Evolutionary conservation across 441 rosid species (phyloP), one percentile per base, ranked within the genome.

Genomic region (Dalechampia spathulata): DNA sequence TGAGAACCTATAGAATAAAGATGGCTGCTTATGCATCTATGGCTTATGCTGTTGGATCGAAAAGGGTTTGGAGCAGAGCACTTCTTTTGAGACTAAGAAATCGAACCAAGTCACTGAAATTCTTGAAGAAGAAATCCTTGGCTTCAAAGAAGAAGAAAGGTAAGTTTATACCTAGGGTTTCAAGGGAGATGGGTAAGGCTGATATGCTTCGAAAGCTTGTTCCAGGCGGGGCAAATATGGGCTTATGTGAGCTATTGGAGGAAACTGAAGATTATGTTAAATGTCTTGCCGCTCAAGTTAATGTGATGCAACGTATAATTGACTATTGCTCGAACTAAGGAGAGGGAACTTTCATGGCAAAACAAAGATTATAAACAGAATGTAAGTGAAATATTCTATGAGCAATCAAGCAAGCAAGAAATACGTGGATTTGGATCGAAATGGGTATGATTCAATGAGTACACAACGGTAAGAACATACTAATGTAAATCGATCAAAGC

Each of bases 181-280:
- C 41, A 21, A 16, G 44, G 9, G 52, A 36, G 16, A 39, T 50
- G 19, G 47, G 46, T 7, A 40, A 47, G n/a, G 49, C 52, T 2
- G 43, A 64, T 26, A 53, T 38, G 67, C 83, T 82, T 22, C 58
- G 72, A 7, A 67, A 62, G 63, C 77, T 82, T 6, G 80, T 82
- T 21, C 88, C 85, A 0, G 88, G 88, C 0, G 81, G 83, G 1
- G 72, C 69, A 27, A 44, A 58, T 21, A 77, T 83, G 89, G 78
- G 72, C 57, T 12, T 67, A 11, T 66, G 69, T 62, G 34, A 61
- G 50, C 61, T 83, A 55, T 54, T 83, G 72, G 83, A 72, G 17
- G 89, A 83, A 57, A 74, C 89, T 17, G 77, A 81, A 1, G 77
- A 79, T 59, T 83, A 78, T 61, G 58, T 83, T 7, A 68, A 70